phyloP scores from a whole-genome alignment of 129 eudicot species.

The Flaveria trinervia region DNA sequence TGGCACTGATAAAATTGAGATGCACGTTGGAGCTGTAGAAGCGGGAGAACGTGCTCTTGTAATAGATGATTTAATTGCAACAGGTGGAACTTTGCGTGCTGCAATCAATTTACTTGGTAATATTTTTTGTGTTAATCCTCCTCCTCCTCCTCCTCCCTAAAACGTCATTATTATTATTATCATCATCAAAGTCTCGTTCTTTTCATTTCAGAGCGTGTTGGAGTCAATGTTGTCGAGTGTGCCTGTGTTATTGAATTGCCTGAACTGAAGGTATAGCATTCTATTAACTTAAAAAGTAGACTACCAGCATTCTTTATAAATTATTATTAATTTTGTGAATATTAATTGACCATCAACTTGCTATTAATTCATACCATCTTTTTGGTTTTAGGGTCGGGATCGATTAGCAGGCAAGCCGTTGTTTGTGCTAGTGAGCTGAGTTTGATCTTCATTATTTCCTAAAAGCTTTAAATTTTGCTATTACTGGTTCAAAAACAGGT shows the following conservation, averaged over 20 bases:
- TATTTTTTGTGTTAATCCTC: neutral
- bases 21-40: conserved; percentile 84
- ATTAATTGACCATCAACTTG: no score
- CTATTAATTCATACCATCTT: neutral
- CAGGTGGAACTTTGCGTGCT: conserved; percentile 57
- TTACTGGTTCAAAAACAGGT: neutral
- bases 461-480: neutral
- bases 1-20: conserved; percentile 73
- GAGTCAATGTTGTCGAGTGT: conserved; percentile 61
- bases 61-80: conserved; percentile 47
- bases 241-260: conserved; percentile 64
- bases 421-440: conserved; percentile 61
- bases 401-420: conserved; percentile 60
- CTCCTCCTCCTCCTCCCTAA: neutral
- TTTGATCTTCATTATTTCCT: conserved; percentile 23
- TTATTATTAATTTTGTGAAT: neutral
- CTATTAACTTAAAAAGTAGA: neutral
- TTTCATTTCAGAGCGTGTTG: conserved; percentile 69
- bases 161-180: neutral
- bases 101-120: conserved; percentile 70
- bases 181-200: neutral
- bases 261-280: neutral
- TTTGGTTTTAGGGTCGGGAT: conserved; percentile 54
- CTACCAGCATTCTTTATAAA: neutral
- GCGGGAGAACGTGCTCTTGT: conserved; percentile 63